Conservation (phyloP, 208 protist species). For the Leishmania gerbilli region DNA sequence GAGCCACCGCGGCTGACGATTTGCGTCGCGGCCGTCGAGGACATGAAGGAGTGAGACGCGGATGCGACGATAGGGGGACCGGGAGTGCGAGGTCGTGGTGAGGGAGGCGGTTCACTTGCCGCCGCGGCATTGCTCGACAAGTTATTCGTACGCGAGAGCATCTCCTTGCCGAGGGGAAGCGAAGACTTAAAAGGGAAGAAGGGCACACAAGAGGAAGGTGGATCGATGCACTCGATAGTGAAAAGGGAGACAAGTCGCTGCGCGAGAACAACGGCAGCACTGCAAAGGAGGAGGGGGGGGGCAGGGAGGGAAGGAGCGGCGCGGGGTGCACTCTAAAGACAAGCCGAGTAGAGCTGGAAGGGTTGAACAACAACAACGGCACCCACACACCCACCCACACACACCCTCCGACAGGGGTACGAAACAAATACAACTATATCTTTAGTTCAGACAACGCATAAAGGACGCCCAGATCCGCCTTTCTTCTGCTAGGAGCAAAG, state of each 20-base stretch:
- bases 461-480: neutral
- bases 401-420: neutral
- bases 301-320: neutral
- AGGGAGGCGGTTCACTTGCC: slow-evolving; percentile 8
- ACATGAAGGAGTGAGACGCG: neutral
- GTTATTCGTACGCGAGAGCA: neutral
- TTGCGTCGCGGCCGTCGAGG: slow-evolving; percentile 18
- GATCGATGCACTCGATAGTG: neutral
- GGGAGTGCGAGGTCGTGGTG: slow-evolving; percentile 15
- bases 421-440: neutral
- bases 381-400: neutral
- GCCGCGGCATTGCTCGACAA: neutral
- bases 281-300: neutral
- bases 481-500: neutral
- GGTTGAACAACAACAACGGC: neutral
- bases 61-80: neutral
- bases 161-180: neutral
- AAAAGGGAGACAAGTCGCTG: neutral
- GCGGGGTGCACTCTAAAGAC: neutral
- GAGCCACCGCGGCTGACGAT: slow-evolving; percentile 18
- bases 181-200: neutral
- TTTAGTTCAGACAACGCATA: neutral
- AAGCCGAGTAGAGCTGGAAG: neutral
- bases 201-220: neutral
- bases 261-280: neutral